phyloP scores from a whole-genome alignment of 139 green algal genomes.

The Picochlorum sp. region DNA sequence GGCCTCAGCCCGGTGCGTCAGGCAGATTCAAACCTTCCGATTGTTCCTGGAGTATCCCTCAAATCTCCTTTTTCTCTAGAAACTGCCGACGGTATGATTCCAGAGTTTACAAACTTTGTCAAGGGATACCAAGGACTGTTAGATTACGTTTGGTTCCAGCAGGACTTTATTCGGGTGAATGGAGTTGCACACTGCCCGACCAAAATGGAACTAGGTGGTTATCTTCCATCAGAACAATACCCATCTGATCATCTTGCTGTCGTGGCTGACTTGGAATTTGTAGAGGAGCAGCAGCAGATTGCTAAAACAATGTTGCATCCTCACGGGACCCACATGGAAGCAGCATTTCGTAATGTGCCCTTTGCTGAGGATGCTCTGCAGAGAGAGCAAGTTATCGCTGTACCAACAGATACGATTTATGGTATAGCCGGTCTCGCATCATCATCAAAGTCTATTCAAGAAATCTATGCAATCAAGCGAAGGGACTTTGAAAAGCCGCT shows the following conservation, averaged over 20 bases:
- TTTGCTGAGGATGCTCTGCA: conserved; percentile 22
- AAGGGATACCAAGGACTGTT: conserved; percentile 70
- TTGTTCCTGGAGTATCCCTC: conserved; percentile 43
- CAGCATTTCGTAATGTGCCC: conserved; percentile 17
- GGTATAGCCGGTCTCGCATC: conserved; percentile 35
- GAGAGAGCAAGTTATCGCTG: conserved; percentile 30
- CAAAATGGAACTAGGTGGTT: conserved; percentile 41
- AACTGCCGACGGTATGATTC: conserved; percentile 47
- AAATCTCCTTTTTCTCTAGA: conserved; percentile 35
- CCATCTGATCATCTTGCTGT: conserved; percentile 81
- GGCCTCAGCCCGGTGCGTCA: background rate
- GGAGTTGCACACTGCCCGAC: conserved; percentile 39
- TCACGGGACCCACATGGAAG: conserved; percentile 12
- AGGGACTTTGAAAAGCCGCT: conserved; percentile 31
- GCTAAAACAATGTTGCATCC: conserved; percentile 2
- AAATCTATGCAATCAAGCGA: conserved; percentile 52
- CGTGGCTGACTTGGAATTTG: conserved; percentile 3
- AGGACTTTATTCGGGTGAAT: conserved; percentile 20
- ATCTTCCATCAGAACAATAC: conserved; percentile 61
- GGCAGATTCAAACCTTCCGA: background rate
- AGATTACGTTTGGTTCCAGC: conserved; percentile 68
- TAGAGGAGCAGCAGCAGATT: background rate
- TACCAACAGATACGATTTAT: conserved; percentile 64
- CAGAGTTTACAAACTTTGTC: conserved; percentile 79
- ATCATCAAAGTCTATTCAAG: conserved; percentile 20